Conservation (phyloP, 2,329 filamentous ascomycete genomes). For the Cercospora zeae-maydis region DNA sequence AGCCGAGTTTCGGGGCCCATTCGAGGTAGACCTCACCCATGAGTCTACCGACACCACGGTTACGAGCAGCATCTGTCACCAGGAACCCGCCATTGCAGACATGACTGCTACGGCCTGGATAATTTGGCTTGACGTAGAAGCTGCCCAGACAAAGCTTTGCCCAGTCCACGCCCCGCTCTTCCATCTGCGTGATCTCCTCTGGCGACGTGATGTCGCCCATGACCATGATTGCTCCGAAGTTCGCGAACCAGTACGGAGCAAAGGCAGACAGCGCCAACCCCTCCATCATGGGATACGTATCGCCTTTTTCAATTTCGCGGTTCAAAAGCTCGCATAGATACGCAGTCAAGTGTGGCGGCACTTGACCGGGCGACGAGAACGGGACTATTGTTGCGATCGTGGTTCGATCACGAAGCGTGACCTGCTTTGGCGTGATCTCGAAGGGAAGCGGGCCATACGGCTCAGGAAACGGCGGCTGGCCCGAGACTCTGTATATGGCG, state of each 20-base stretch:
- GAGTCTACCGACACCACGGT: constrained; percentile 49
- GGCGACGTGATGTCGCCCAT: constrained; percentile 67
- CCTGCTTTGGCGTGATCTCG: constrained; percentile 68
- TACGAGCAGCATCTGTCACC: constrained; percentile 47
- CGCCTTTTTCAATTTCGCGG: constrained; percentile 85
- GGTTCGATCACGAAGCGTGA: constrained; percentile 77
- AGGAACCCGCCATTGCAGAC: constrained; percentile 66
- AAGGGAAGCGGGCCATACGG: constrained; percentile 61
- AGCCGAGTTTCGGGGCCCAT: constrained; percentile 61
- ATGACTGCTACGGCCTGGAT: constrained; percentile 84
- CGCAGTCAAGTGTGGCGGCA: constrained; percentile 69
- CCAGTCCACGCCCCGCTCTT: constrained; percentile 60
- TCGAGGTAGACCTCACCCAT: constrained; percentile 53
- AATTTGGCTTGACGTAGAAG: constrained; percentile 94
- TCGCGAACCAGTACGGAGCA: constrained; percentile 83
- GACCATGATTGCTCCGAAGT: constrained; percentile 85
- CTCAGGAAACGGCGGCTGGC: constrained; percentile 62
- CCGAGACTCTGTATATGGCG: constrained; percentile 67
- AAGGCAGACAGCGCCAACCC: constrained; percentile 71
- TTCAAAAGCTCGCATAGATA: constrained; percentile 83
- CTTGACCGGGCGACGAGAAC: constrained; percentile 70
- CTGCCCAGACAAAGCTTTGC: constrained; percentile 77
- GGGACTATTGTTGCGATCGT: constrained; percentile 81
- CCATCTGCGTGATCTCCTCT: constrained; percentile 50
- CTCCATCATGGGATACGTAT: constrained; percentile 86